Base-by-base conservation (phyloP, 768 basidiomycete genomes). In the Calocera viscosa region DNA sequence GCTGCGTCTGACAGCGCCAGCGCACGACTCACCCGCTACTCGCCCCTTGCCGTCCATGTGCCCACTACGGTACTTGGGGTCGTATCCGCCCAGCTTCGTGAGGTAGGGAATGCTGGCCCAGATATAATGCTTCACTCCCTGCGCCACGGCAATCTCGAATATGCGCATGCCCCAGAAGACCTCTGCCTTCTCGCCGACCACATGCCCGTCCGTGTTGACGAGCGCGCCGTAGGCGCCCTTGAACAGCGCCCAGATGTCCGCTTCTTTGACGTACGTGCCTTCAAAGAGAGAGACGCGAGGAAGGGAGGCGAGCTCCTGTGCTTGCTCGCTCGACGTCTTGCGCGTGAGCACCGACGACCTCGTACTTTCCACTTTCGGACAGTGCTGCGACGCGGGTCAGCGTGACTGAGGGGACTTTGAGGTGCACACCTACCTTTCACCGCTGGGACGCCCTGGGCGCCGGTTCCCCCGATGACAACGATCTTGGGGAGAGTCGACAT, bases 201-300 rank as follows among this genome's bases (percentile, higher is more conserved):
- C 47, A 28, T 65, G 65, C 19, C 60, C 39, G 63, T 70, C 69
- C 22, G 67, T 70, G 67, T 70, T 70, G 39, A 68, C 66, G 60
- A 70, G 69, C 2, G 65, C 43, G 24, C 68, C 69, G 32, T 78
- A 78, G 34, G 73, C 76, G 8, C 75, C 79, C 63, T 79, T 68
- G 33, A 78, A 67, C 68, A 30, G 22, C n/a, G 12, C 32, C 32
- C 26, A 33, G 19, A 67, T 26, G 14, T 24, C 43, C 30, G 64
- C 30, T 12, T 38, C 32, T 10, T 67, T 40, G 38, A 30, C 32
- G 32, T 47, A 66, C 5, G 64, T 33, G 19, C 64, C 64, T 65
- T 33, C 60, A 24, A 63, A 63, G 7, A 35, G 43, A 7, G 43
- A 47, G 3, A 47, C 43, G 19, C 19, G 5, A 19, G 43, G 43